phyloP scores from a whole-genome alignment of 257 asterid species.

The Henckelia pumila region DNA sequence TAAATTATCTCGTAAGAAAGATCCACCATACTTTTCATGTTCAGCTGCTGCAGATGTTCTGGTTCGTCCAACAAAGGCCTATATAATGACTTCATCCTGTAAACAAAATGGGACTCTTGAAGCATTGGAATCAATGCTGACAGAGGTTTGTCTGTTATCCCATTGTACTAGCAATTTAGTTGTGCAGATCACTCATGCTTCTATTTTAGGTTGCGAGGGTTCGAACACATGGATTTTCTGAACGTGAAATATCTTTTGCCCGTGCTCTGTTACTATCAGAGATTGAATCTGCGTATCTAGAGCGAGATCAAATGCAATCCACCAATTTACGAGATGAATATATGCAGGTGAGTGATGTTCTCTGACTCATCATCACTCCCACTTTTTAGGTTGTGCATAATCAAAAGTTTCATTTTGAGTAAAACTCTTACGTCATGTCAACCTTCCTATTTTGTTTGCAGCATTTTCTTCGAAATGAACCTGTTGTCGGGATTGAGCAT shows the following conservation, averaged over 20 bases:
- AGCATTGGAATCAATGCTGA: conserved; percentile 89
- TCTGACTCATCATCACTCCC: conserved; percentile 9
- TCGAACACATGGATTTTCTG: conserved; percentile 84
- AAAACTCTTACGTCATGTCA: conserved; percentile 22
- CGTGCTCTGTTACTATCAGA: conserved; percentile 85
- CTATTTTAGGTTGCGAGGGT: conserved; percentile 83
- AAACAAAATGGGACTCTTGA: conserved; percentile 80
- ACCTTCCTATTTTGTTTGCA: conserved; percentile 35
- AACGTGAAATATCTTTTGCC: conserved; percentile 77
- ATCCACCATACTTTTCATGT: conserved; percentile 91
- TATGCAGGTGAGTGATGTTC: conserved; percentile 52
- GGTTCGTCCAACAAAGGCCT: conserved; percentile 77
- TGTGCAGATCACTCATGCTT: conserved; percentile 39
- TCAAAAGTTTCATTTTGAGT: conserved; percentile 2
- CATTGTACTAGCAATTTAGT: conserved; percentile 11
- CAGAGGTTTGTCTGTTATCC: conserved; percentile 58
- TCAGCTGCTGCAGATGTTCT: conserved; percentile 91
- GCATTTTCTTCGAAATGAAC: conserved; percentile 94
- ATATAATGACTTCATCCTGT: conserved; percentile 87
- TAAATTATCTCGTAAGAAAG: conserved; percentile 82
- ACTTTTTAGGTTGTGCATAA: background rate
- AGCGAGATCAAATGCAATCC: conserved; percentile 93
- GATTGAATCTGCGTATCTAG: conserved; percentile 89
- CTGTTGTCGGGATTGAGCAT: conserved; percentile 86
- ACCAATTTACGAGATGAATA: conserved; percentile 84